Evolutionary conservation across 2,329 filamentous ascomycete genomes (phyloP), one percentile per base, ranked within the genome.

Genomic region (Pseudogymnoascus sp.): DNA sequence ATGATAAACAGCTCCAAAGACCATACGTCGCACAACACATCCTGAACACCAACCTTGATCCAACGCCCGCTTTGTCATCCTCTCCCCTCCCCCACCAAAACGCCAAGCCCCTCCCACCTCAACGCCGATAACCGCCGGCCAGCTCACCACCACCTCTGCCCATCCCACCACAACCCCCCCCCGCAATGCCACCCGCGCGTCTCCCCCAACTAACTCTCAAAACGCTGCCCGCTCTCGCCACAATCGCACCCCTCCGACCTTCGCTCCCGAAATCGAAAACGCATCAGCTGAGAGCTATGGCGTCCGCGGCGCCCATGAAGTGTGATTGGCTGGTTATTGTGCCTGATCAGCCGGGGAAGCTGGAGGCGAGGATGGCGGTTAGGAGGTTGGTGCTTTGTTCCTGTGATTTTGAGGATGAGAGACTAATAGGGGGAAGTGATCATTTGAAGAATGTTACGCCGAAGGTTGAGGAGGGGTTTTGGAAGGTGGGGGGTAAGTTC

Each of bases 291-390:
- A 7, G 59, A 60, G 37, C 50, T 60, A 63, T 63, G 62, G 47
- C 62, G 16, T 42, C 18, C 31, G 47, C 69, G 18, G 33, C 60
- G 12, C 8, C 65, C 14, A 33, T 66, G 0, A 82, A 81, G 71
- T 81, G 77, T 65, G 85, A 90, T 74, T 91, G 86, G 78, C 81
- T 91, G 38, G 85, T 87, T 69, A 79, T 91, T 64, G 72, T 90
- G 38, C 88, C 86, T 11, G 88, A 91, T 74, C 83, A 85, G 73
- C 81, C 85, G 1, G 84, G 82, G 42, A 78, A 75, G 18, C 75
- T 81, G 64, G 79, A 79, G 67, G 88, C 87, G 79, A 79, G 88
- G 62, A 75, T 89, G 25, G 82, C 84, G 67, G 79, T 85, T 53
- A 78, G 84, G 66, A 73, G 78, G 84, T 87, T 73, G 69, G 82